Percentiles rank a stretch among this genome's conserved stretches.
Conservation (phyloP, 2,329 filamentous ascomycete genomes). For the Davidsoniella eucalypti region DNA sequence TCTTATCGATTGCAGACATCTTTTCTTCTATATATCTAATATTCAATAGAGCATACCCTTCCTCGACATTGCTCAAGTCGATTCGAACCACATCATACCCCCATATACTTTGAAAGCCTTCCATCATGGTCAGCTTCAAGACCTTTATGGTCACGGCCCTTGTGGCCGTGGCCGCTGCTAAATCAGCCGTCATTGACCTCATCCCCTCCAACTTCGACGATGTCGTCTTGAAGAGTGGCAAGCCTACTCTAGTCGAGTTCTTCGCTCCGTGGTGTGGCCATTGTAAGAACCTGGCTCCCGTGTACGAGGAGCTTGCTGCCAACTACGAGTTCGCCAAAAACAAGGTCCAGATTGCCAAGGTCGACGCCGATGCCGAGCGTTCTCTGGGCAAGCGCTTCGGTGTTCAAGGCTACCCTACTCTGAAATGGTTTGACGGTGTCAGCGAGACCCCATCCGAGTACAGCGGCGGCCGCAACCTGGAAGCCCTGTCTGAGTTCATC, state of each 20-base stretch:
- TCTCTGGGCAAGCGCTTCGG: constrained; percentile 71
- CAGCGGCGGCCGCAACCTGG: constrained; percentile 70
- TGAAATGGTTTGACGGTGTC: constrained; percentile 97
- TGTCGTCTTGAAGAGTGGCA: constrained; percentile 76
- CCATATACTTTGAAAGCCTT: background rate
- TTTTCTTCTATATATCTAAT: background rate
- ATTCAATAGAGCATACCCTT: background rate
- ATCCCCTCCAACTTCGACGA: constrained; percentile 82
- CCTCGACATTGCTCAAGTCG: background rate
- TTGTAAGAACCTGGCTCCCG: constrained; percentile 91
- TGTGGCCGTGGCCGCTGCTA: constrained; percentile 41
- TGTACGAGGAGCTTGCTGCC: constrained; percentile 78
- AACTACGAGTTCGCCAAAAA: constrained; percentile 54
- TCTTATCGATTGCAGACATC: no score
- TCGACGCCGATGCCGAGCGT: constrained; percentile 84
- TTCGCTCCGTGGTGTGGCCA: constrained; percentile 98
- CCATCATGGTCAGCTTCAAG: constrained; percentile 40
- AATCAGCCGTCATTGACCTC: constrained; percentile 78
- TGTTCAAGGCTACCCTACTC: constrained; percentile 85
- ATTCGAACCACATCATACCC: background rate
- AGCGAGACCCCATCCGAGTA: constrained; percentile 74
- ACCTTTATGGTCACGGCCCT: constrained; percentile 41
- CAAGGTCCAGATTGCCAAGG: constrained; percentile 79
- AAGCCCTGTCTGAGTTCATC: constrained; percentile 68
- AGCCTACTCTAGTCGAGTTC: constrained; percentile 93